Base-by-base conservation (phyloP, 345 rosid genomes). In the Linum trigynum region DNA sequence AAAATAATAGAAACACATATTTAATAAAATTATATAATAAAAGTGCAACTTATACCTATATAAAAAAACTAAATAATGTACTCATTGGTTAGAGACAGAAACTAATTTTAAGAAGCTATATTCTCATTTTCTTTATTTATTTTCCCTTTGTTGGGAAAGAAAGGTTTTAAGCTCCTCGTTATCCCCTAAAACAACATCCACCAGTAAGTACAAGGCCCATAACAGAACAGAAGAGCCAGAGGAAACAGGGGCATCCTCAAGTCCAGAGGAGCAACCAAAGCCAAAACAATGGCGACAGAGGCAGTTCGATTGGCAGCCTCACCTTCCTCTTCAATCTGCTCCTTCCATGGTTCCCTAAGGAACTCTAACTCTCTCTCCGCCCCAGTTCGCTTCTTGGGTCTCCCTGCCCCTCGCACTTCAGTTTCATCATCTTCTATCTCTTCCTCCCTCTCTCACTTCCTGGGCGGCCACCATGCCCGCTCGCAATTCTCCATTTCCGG, bases 281-380 rank as follows among this genome's bases (percentile, higher is more conserved):
- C 57, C 74, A 58, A 40, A 57, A 14, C 67, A 9, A 92, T 92
- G 98, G 97, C 96, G 17, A 78, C 86, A 36, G 96, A 87, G 76
- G 78, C 86, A 59, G 41, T 89, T 62, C 81, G 86, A 41, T 57
- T 84, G n/a, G 62, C 87, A 16, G 72, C 70, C 78, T 78, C 85
- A 17, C 57, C 64, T 66, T 79, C 94, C 2, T 68, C 69, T 53
- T 45, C 86, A 39, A 66, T 87, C 56, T 82, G 89, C 85, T 76
- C 68, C 79, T 77, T 84, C 57, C 81, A 77, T 74, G 90, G 86
- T 38, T 81, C 84, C 69, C 84, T 70, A 42, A 81, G 84, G 67
- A 70, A 83, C 14, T 77, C 84, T n/a, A 66, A 17, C 38, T 79
- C 72, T 76, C 67, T 76, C 65, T 76, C 76, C 66, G 69, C 72